Evolutionary conservation across 805 yeast species (phyloP).

Genomic region (Zygosaccharomyces rouxii): DNA sequence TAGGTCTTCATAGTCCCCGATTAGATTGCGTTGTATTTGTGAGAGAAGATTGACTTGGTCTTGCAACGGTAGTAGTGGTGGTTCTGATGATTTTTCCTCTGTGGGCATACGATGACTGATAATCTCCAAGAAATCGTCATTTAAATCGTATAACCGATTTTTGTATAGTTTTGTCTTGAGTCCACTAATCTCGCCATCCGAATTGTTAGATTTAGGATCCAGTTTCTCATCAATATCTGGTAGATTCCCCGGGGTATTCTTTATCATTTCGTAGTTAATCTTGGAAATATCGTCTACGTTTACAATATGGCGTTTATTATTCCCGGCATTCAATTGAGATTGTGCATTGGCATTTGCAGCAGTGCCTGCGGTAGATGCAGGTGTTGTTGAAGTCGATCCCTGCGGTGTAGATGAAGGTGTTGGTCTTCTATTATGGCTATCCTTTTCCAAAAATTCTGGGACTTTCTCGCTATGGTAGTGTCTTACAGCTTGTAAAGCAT

Average conservation of each 20-base stretch:
- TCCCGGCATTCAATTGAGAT: slow-evolving; percentile 4
- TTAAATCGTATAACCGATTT: slow-evolving; percentile 25
- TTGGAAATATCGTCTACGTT: slow-evolving; percentile 33
- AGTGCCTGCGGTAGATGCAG: neutral
- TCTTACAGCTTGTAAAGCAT: slow-evolving; percentile 15
- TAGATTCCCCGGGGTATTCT: slow-evolving; percentile 32
- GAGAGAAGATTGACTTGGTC: slow-evolving; percentile 21
- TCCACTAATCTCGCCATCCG: slow-evolving; percentile 22
- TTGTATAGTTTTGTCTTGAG: slow-evolving; percentile 28
- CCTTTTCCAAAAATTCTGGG: slow-evolving; percentile 11
- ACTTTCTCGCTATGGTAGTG: slow-evolving; percentile 11
- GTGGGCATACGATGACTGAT: slow-evolving; percentile 10
- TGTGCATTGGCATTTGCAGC: neutral
- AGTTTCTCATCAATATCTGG: slow-evolving; percentile 1
- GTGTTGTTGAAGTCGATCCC: slow-evolving; percentile 2
- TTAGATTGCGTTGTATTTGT: slow-evolving; percentile 21
- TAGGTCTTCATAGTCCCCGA: slow-evolving; percentile 18
- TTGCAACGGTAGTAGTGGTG: slow-evolving; percentile 3
- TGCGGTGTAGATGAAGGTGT: slow-evolving; percentile 3
- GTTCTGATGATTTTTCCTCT: slow-evolving; percentile 6
- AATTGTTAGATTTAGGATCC: slow-evolving; percentile 9
- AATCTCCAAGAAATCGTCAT: slow-evolving; percentile 25
- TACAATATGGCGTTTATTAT: slow-evolving; percentile 30
- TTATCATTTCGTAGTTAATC: slow-evolving; percentile 35
- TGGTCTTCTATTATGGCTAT: slow-evolving; percentile 10